These are phyloP conservation scores for Solanum acaule DNA, from an alignment of 257 asterid genomes.

Conservation along the genomic window DNA sequence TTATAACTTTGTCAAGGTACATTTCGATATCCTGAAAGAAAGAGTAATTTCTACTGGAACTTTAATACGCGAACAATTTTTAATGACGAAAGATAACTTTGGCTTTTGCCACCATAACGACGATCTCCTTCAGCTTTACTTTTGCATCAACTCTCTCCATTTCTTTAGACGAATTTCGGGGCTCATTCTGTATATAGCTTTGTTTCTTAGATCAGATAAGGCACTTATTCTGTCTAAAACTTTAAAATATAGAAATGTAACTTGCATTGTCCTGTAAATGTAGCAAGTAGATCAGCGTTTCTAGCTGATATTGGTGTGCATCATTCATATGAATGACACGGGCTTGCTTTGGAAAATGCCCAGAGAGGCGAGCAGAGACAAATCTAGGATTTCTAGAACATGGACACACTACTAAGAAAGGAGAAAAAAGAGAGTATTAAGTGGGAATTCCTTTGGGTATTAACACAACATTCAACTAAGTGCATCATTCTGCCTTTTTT, in stretches of 20 bases:
- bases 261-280: background rate
- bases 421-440: background rate
- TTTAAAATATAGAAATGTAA: background rate
- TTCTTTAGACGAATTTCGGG: background rate
- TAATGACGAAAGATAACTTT: background rate
- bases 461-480: too few species aligned
- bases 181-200: background rate
- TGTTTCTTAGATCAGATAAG: background rate
- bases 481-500: too few species aligned
- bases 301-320: background rate
- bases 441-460: background rate
- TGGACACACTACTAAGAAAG: background rate
- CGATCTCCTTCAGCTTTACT: background rate
- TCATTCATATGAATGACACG: background rate
- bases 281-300: background rate
- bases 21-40: background rate
- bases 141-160: background rate
- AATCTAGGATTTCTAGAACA: background rate
- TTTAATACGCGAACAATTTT: background rate
- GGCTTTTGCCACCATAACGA: background rate
- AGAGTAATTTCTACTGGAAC: background rate
- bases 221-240: background rate
- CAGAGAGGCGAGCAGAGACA: background rate
- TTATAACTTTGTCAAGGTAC: constrained; percentile 49
- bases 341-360: background rate